Percentiles rank a stretch among this genome's conserved stretches.
Conservation (phyloP, 2,329 filamentous ascomycete genomes). For the Coniochaeta ligniaria region DNA sequence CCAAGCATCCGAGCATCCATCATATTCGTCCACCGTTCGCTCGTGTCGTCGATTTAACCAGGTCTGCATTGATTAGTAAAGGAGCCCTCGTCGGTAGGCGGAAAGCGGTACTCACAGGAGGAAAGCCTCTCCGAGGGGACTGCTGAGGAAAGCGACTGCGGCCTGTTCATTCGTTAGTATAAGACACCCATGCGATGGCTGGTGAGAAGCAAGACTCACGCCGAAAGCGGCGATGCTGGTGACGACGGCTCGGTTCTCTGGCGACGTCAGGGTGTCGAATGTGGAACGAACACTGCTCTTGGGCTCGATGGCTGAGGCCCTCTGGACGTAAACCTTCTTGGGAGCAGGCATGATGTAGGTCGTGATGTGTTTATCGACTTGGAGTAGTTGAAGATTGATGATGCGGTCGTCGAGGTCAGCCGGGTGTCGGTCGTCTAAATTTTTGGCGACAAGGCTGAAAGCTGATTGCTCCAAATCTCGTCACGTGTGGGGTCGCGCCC, state of each 20-base stretch:
- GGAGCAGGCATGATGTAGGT: constrained; percentile 54
- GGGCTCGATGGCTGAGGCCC: constrained; percentile 30
- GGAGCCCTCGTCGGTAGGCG: background rate
- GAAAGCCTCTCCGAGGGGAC: constrained; percentile 47
- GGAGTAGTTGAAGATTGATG: background rate
- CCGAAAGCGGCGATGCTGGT: constrained; percentile 54
- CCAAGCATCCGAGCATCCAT: background rate
- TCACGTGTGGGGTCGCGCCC: no score
- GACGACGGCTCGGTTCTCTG: constrained; percentile 58
- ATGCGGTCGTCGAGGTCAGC: background rate
- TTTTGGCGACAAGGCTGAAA: constrained; percentile 1
- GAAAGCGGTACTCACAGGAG: constrained; percentile 20
- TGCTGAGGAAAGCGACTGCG: constrained; percentile 52
- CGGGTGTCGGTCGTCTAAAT: background rate
- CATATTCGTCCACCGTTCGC: background rate
- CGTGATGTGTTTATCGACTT: constrained; percentile 3
- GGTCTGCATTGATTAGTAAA: background rate
- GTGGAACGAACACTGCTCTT: constrained; percentile 44
- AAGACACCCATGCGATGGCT: background rate
- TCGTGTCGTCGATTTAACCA: background rate
- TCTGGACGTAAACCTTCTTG: constrained; percentile 36
- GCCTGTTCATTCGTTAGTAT: constrained; percentile 27
- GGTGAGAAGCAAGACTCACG: constrained; percentile 21
- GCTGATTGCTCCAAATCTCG: no score
- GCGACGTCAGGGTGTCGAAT: constrained; percentile 51